These are phyloP conservation scores for Leishmania tarentolae DNA, from an alignment of 208 protist genomes.

Conservation along the genomic window DNA sequence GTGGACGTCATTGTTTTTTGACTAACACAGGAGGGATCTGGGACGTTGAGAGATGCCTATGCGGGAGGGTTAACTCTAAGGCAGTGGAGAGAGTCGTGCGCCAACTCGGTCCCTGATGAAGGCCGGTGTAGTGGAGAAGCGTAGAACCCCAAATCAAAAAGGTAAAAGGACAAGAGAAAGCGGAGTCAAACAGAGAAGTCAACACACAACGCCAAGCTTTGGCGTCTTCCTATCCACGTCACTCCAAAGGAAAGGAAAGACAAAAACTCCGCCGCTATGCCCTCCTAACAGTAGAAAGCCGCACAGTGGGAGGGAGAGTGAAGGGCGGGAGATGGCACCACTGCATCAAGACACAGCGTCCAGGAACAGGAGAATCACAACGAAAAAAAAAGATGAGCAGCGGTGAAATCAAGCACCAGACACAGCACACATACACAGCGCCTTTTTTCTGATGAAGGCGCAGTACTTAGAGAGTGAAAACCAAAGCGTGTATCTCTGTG, in stretches of 20 bases:
- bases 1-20: conserved; percentile 17
- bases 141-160: not conserved
- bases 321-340: not conserved
- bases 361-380: not conserved
- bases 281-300: not conserved
- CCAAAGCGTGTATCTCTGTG: not conserved
- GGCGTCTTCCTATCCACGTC: not conserved
- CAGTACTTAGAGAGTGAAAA: not conserved
- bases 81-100: not conserved
- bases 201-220: not conserved
- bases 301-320: not conserved
- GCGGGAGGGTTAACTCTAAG: not conserved
- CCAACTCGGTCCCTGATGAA: not conserved
- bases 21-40: not conserved
- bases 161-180: not conserved
- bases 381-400: conserved; percentile 1
- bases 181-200: not conserved
- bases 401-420: not conserved
- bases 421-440: not conserved
- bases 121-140: not conserved
- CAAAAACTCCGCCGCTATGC: not conserved
- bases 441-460: not conserved
- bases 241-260: not conserved
- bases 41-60: not conserved
- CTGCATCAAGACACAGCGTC: not conserved